Base-by-base conservation (phyloP, 805 yeast species). In the Candida railenensis region DNA sequence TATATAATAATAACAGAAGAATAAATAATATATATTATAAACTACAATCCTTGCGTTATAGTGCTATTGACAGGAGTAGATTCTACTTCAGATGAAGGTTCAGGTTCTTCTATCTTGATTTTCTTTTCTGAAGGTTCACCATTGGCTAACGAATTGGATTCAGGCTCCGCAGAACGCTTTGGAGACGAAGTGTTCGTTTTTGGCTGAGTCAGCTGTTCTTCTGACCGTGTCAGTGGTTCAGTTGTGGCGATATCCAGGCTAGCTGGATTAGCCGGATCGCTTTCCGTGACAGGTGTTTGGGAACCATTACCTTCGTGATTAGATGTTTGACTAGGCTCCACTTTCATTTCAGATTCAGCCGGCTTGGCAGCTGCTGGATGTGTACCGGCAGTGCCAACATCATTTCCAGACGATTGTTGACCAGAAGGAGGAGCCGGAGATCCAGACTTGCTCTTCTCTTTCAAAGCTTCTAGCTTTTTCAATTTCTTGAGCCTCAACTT, bases 401-500 rank as follows among this genome's bases (percentile, higher is more conserved):
- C 37, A 34, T 16, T 34, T 5, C 8, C n/a, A n/a, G 30, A 7
- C 30, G 30, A 25, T 5, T 25, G 30, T 25, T 25, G 30, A 5
- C 5, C 30, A 7, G 30, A n/a, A 14, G 37, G n/a, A 14, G 37
- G 39, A 15, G 21, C 12, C 7, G 21, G 16, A 8, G 12, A 19
- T 7, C 22, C 16, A 16, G 21, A 15, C 4, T 16, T 20, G 7
- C 21, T 19, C 34, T 25, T 42, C 25, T 42, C 40, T 14, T 25
- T 34, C 22, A 37, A n/a, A 14, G n/a, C 19, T 21, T 37, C 40
- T 14, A 39, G 7, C 43, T 14, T 43, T 44, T 11, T 54, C 55
- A 16, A 38, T 37, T 45, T 56, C 52, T 14, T 34, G 34, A 38
- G 54, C 56, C 47, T 51, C 51, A 22, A 48, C 37, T 47, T 59